These are phyloP conservation scores for Chytriomyces sp. DNA, from an alignment of 192 early-diverging fungal genomes.

Conservation along the genomic window DNA sequence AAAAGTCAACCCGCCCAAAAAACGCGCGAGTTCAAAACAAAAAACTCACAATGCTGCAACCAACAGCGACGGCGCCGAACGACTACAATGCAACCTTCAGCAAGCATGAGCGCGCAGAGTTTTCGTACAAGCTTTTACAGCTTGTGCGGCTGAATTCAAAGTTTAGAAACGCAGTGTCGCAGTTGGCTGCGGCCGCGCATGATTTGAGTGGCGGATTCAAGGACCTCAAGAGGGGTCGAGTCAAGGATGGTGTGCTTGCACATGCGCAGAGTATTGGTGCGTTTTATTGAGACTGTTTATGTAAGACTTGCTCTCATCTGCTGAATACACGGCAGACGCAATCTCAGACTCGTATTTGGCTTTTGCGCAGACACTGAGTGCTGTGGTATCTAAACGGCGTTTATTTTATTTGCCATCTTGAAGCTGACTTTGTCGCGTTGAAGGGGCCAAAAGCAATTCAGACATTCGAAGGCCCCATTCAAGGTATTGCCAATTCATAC, in stretches of 20 bases:
- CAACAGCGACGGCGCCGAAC: neutral
- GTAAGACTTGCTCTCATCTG: neutral
- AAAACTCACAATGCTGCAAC: neutral
- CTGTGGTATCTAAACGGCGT: neutral
- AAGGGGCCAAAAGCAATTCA: slow-evolving; percentile 5
- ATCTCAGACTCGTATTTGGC: neutral
- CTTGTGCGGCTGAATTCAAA: neutral
- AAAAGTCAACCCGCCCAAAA: neutral
- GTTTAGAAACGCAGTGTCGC: slow-evolving; percentile 2
- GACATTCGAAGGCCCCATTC: slow-evolving; percentile 5
- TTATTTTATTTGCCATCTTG: neutral
- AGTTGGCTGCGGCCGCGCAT: neutral
- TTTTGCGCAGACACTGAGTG: slow-evolving; percentile 15
- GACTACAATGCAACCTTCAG: slow-evolving; percentile 15
- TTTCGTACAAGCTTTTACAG: slow-evolving; percentile 4
- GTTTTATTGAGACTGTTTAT: neutral
- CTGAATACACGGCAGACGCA: neutral
- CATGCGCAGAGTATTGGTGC: neutral
- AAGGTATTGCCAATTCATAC: slow-evolving; percentile 9
- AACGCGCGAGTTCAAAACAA: neutral
- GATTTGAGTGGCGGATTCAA: slow-evolving; percentile 14
- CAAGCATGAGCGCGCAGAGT: slow-evolving; percentile 26
- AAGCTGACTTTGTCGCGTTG: neutral
- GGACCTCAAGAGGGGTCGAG: slow-evolving; percentile 9
- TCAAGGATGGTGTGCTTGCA: slow-evolving; percentile 1